Evolutionary conservation across 2,329 filamentous ascomycete species (phyloP), one percentile per base, ranked within the genome.

Genomic region (Aureobasidium namibiae): DNA sequence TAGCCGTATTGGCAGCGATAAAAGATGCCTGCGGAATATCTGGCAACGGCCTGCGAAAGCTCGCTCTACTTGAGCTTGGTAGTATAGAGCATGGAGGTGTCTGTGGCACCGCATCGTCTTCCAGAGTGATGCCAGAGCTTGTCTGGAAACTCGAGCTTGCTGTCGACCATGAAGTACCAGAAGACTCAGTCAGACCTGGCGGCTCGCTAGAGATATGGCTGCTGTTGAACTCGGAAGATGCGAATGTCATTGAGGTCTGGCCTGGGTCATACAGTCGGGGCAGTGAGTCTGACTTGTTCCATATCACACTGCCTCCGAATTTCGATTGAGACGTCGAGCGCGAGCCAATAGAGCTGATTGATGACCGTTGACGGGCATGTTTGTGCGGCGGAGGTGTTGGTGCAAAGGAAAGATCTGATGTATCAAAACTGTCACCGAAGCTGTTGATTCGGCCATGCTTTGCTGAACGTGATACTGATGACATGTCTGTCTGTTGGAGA

Each of bases 61-160:
- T 45, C n/a, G 13, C 11, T 29, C 36, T 54, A 33, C 29, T 36
- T 13, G 52, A 33, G 21, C 39, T 45, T 18, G 29, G 4, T n/a
- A 21, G 18, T 8, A n/a, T 3, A 6, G 42, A 41, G 26, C 33
- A 36, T 11, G n/a, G 13, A 7, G 23, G 54, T 18, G 3, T 10
- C 8, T 39, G 8, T n/a, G 39, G 36, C 3, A 36, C 26, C 7
- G 14, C 29, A n/a, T 16, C 48, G 7, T 57, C 33, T 13, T 46
- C 7, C 42, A 39, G 10, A n/a, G 21, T 24, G 10, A 16, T 21
- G 8, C 42, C 21, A n/a, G 42, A 57, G 13, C 23, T 39, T 11
- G 54, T 46, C 23, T 57, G 54, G 8, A 57, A 57, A 24, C 54
- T 57, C 10, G 54, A 57, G 16, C 54, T 57, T 14, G 54, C 36